phyloP scores from a whole-genome alignment of 2,329 filamentous ascomycete species.

The Paraphaeosphaeria sporulosa region DNA sequence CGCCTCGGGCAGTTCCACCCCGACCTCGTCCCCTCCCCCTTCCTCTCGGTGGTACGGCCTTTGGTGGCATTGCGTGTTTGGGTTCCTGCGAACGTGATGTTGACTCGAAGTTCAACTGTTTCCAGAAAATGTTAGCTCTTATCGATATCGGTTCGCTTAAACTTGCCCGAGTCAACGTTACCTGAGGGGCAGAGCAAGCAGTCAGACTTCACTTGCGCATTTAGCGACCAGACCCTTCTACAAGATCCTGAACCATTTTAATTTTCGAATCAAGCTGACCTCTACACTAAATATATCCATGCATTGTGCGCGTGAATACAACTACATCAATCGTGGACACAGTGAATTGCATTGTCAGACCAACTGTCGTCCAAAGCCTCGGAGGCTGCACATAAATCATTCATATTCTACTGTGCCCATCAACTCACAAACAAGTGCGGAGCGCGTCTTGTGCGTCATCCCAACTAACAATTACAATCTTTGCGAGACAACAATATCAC shows the following conservation, averaged over 20 bases:
- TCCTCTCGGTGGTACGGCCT: conserved; percentile 29
- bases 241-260: background rate
- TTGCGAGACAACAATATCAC: conserved; percentile 15
- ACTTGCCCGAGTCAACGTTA: conserved; percentile 27
- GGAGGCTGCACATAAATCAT: conserved; percentile 12
- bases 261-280: background rate
- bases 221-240: background rate
- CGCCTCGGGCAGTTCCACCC: conserved; percentile 30
- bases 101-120: conserved; percentile 4
- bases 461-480: conserved; percentile 30
- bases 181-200: conserved; percentile 3
- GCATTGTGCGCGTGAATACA: too few relatives aligned
- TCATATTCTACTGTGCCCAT: conserved; percentile 23
- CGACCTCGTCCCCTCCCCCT: conserved; percentile 32
- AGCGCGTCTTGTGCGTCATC: conserved; percentile 8
- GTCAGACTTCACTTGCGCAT: background rate
- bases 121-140: conserved; percentile 23
- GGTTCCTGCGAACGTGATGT: conserved; percentile 1
- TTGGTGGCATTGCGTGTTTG: conserved; percentile 40
- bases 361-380: background rate
- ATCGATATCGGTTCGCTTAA: conserved; percentile 39
- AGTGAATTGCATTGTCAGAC: background rate
- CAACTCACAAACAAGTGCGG: conserved; percentile 9
- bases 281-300: too few relatives aligned
- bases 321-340: background rate